Evolutionary conservation across 2,329 filamentous ascomycete species (phyloP), one percentile per base, ranked within the genome.

Genomic region (Aspergillus versicolor): DNA sequence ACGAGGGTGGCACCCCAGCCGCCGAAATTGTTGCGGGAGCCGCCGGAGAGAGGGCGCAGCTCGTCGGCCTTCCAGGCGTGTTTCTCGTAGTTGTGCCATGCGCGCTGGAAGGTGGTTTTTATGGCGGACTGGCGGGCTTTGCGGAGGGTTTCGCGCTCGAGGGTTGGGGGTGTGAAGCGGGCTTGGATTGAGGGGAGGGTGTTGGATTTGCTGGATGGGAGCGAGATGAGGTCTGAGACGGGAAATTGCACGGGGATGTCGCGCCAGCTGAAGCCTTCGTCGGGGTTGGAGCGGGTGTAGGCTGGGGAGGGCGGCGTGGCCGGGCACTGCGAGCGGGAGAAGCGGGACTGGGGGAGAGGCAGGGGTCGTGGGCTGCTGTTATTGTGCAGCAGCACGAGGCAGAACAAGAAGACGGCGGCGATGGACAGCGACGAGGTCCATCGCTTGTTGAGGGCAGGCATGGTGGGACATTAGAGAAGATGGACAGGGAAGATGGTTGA

Each of bases 1-100:
- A 95, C 88, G 57, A 95, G 72, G 0, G 91, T 93, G 11, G 91
- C 91, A 24, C 88, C 89, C 91, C 91, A 96, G 52, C 88, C 90
- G 66, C 90, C 92, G 72, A 96, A 96, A 0, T 90, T 89, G 67
- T 96, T 88, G n/a, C 83, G 83, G 62, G 79, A 84, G n/a, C 76
- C 77, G 43, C 86, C 86, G 46, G 84, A 83, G 6, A 92, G 79
- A 1, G 92, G 92, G 37, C 76, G 81, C 13, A 96, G 77, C 76
- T 96, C 92, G 69, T 97, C 92, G 63, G 92, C 88, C 64, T 86
- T 82, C 85, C 89, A 93, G 13, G 91, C 92, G 66, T 87, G 82
- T 58, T 84, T 80, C 67, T 82, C 88, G 76, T 96, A 97, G 38
- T 89, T 90, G 5, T 78, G 74, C 92, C 92, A 96, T 1, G 90